Conservation (phyloP, 1,284 basidiomycete species). For the Omphalotus olearius region DNA sequence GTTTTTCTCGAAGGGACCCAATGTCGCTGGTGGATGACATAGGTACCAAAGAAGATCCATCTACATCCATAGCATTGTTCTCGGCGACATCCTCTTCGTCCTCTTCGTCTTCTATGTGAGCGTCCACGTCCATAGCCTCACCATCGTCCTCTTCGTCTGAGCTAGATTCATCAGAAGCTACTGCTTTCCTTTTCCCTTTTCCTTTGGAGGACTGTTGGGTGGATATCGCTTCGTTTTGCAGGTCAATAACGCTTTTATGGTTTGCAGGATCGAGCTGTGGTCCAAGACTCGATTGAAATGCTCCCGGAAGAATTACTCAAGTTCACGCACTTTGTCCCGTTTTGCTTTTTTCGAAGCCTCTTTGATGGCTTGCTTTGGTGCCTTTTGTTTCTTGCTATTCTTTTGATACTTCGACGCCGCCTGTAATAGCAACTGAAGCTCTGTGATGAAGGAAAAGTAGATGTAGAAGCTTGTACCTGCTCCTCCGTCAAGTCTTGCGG, state of each 20-base stretch:
- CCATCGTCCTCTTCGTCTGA: conserved; percentile 33
- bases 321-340: conserved; percentile 67
- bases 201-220: conserved; percentile 22
- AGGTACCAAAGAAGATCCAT: conserved; percentile 44
- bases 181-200: conserved; percentile 40
- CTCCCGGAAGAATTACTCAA: background rate
- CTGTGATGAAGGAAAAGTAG: conserved; percentile 1
- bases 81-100: conserved; percentile 24
- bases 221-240: conserved; percentile 54
- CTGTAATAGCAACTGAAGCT: conserved; percentile 22
- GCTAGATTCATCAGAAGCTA: conserved; percentile 18
- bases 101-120: conserved; percentile 28
- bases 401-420: conserved; percentile 78
- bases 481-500: conserved; percentile 66
- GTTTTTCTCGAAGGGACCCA: conserved; percentile 67
- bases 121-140: conserved; percentile 35
- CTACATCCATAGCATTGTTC: conserved; percentile 27
- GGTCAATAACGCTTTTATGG: conserved; percentile 76
- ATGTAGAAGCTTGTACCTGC: conserved; percentile 38
- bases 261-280: conserved; percentile 85
- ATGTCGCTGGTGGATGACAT: conserved; percentile 71
- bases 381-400: conserved; percentile 83
- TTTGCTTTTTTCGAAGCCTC: conserved; percentile 84
- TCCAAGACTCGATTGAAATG: background rate
- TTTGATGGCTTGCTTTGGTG: conserved; percentile 79